Base-by-base conservation (phyloP, 345 rosid species). In the Gossypium sturtianum region DNA sequence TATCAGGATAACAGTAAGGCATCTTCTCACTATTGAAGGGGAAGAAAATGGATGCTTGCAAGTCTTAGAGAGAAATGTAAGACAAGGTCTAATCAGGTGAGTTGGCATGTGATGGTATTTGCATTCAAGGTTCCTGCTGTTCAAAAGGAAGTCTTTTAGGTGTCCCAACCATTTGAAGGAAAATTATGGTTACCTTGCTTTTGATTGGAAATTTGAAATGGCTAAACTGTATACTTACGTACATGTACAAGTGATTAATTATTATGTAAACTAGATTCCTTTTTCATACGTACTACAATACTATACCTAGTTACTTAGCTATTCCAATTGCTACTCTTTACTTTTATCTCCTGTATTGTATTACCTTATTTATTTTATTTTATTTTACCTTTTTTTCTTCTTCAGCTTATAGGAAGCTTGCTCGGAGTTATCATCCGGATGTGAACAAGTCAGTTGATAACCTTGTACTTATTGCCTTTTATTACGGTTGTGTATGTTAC, bases 381-480 rank as follows among this genome's bases (percentile, higher is more conserved):
- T 58, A 25, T 43, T 20, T 13, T 47, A 47, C 51, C 3, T 54
- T 20, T 57, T 11, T 74, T 77, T 74, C 38, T 29, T 29, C 34
- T 88, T 48, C 91, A 96, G 99, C 98, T 68, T 96, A 96, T 70
- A 86, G 99, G 77, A 96, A 96, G 81, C 98, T 93, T 62, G 99
- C 98, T 8, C 88, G 99, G 86, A 93, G 78, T 83, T 91, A 85
- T 76, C 99, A 96, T 85, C 99, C 97, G 6, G 99, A 96, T 72
- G 97, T 96, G 71, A 96, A 96, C 88, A 96, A 96, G 98, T 93
- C 74, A 90, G 94, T 84, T 51, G 43, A 22, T 23, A 47, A 41
- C 12, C 61, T 54, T 47, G 45, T 53, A 16, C 47, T 56, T 43
- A 41, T 63, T 68, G 22, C 54, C 44, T 45, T 70, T 43, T 51